Conservation (phyloP, 1,284 basidiomycete genomes). For the Irpex sp. region DNA sequence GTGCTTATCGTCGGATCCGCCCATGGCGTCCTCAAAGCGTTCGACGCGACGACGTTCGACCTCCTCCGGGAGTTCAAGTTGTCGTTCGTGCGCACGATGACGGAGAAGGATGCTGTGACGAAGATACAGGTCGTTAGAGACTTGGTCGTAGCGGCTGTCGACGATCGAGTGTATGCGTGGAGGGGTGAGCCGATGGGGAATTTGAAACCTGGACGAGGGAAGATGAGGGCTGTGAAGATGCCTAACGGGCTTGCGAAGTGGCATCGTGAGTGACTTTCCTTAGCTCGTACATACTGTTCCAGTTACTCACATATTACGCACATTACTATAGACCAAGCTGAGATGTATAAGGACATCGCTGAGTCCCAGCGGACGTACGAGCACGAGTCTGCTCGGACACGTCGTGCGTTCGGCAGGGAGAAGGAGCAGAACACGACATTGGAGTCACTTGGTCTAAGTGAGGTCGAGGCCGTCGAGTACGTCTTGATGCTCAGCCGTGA, state of each 20-base stretch:
- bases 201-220: slow-evolving; percentile 19
- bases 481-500: slow-evolving; percentile 84
- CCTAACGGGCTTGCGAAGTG: slow-evolving; percentile 39
- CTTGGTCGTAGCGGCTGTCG: slow-evolving; percentile 59
- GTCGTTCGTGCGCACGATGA: slow-evolving; percentile 37
- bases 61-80: slow-evolving; percentile 51
- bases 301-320: background rate
- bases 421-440: slow-evolving; percentile 55
- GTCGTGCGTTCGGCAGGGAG: slow-evolving; percentile 42
- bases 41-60: slow-evolving; percentile 64
- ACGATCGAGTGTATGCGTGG: slow-evolving; percentile 67
- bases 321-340: slow-evolving; percentile 48
- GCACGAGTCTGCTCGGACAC: slow-evolving; percentile 38
- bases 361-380: slow-evolving; percentile 56
- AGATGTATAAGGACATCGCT: slow-evolving; percentile 61
- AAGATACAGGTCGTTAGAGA: slow-evolving; percentile 66
- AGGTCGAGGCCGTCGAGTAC: slow-evolving; percentile 79
- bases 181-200: slow-evolving; percentile 48
- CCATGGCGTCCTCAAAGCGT: slow-evolving; percentile 59
- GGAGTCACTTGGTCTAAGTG: slow-evolving; percentile 67
- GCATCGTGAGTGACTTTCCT: slow-evolving; percentile 41
- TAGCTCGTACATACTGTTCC: background rate
- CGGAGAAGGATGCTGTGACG: slow-evolving; percentile 41
- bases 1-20: slow-evolving; percentile 63
- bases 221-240: slow-evolving; percentile 22